Conservation (phyloP, 1,139 yeast species). For the Pneumocystis wakefieldiae region DNA sequence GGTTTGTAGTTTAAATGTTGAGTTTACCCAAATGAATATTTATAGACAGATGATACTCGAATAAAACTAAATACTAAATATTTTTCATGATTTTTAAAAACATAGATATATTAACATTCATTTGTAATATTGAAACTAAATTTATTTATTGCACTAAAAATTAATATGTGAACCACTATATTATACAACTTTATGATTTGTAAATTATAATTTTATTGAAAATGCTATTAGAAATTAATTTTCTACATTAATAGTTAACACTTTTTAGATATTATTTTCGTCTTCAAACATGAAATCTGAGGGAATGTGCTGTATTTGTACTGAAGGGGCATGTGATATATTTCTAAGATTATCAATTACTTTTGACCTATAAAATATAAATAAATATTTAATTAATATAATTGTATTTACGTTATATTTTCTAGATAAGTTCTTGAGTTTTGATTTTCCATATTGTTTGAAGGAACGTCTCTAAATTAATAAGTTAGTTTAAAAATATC, state of each 20-base stretch:
- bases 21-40: not conserved
- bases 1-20: not conserved
- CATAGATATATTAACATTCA: not conserved
- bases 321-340: slow-evolving; percentile 8
- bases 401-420: slow-evolving; percentile 4
- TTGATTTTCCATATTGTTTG: slow-evolving; percentile 8
- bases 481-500: not conserved
- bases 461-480: slow-evolving; percentile 1
- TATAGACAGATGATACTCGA: not conserved
- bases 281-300: not conserved
- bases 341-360: slow-evolving; percentile 6
- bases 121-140: not conserved
- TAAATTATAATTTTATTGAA: not conserved
- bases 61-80: not conserved
- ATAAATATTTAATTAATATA: not conserved
- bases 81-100: not conserved
- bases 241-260: not conserved
- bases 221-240: not conserved
- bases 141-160: not conserved
- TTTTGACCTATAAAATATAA: not conserved
- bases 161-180: not conserved
- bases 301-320: slow-evolving; percentile 5
- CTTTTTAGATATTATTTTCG: not conserved
- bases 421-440: slow-evolving; percentile 6
- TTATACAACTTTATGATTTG: not conserved